These are phyloP conservation scores for Fusarium sp. DNA, from an alignment of 2,329 filamentous ascomycete genomes.

Conservation along the genomic window DNA sequence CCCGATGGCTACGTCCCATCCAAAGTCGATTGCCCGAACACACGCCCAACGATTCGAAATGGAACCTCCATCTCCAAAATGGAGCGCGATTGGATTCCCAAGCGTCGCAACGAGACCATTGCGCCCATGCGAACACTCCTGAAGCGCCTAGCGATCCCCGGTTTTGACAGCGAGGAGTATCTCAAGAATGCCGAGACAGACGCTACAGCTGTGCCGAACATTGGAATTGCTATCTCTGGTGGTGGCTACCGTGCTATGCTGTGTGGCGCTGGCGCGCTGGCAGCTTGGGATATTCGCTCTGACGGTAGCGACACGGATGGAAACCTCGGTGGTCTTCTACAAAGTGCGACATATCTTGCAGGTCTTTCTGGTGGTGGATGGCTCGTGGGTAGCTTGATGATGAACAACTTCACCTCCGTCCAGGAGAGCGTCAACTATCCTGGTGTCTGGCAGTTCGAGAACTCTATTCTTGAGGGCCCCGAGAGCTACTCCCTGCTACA, in stretches of 20 bases:
- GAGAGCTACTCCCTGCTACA: conserved; percentile 53
- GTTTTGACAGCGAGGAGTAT: conserved; percentile 81
- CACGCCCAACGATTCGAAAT: conserved; percentile 78
- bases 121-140: conserved; percentile 82
- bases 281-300: conserved; percentile 83
- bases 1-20: conserved; percentile 76
- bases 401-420: conserved; percentile 84
- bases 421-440: conserved; percentile 53
- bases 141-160: conserved; percentile 76
- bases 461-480: conserved; percentile 58
- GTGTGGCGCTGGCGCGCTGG: conserved; percentile 83
- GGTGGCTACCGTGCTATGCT: conserved; percentile 90
- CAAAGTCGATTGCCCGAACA: conserved; percentile 74
- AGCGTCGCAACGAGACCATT: conserved; percentile 78
- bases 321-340: conserved; percentile 83
- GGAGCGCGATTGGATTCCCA: conserved; percentile 80
- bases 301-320: conserved; percentile 61
- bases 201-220: conserved; percentile 61
- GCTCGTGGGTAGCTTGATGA: conserved; percentile 84
- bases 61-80: conserved; percentile 68
- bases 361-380: conserved; percentile 87
- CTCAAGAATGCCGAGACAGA: conserved; percentile 60
- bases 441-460: conserved; percentile 57
- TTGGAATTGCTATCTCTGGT: conserved; percentile 83
- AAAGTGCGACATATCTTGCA: conserved; percentile 83